Base-by-base conservation (phyloP, 805 yeast genomes). In the Pichia heedii region DNA sequence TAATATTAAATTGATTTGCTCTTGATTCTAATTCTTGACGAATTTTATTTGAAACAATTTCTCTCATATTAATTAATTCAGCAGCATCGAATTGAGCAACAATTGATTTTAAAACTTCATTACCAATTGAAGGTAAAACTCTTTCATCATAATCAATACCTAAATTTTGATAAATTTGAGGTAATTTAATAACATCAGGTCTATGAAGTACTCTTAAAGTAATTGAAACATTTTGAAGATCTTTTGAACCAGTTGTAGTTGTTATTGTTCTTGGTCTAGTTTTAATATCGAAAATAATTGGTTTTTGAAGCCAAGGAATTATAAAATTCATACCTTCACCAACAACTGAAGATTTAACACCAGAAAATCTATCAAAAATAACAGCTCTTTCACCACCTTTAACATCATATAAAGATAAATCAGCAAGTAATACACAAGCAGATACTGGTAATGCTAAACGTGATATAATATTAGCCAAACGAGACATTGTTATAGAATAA, bases 11-110 rank as follows among this genome's bases (percentile, higher is more conserved):
- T 66, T 93, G 97, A 46, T 65, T 63, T 13, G 97, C 95, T 59
- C 98, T 76, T 50, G 71, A 69, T 40, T 84, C 74, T 51, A 93
- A 75, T 61, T 93, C 98, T 56, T 77, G 81, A 62, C 95, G 79
- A 62, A 93, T 90, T 65, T 83, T 77, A 44, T 85, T 82, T 33
- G 95, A 83, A 3, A 93, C 97, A 40, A 85, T 78, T 68, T 93
- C 98, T 71, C 98, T 80, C 73, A 90, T 96, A 15, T 97, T 93
- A 58, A 90, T 93, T 61, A 90, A 78, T 63, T 90, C 97, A 16
- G 97, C 96, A 63, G 98, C 98, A 63, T 93, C 93, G 72, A 90
- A 93, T 67, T 93, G 98, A 7, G 98, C 98, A 48, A 93, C 96
- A 39, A 93, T 97, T 2, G 95, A 77, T 65, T 93, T 93, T 61